Evolutionary conservation across 148 eudicot genomes (phyloP), one percentile per base, ranked within the genome.

Genomic region (Simmondsia chinensis): DNA sequence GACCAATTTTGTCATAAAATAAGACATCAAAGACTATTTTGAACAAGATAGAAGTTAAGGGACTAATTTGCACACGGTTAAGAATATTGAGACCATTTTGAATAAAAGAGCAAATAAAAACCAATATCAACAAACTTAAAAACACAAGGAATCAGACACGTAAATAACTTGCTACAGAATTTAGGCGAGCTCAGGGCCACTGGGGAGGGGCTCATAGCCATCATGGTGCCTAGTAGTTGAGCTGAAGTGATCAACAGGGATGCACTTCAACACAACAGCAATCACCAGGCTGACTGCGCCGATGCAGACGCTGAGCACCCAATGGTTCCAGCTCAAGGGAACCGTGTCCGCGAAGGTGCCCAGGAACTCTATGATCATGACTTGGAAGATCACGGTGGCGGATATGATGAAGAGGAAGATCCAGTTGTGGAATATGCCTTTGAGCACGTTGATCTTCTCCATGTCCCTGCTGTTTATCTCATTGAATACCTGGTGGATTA

Each of bases 381-480:
- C 60, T 59, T 87, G 96, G 52, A 87, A 76, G 16, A 47, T 39
- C 17, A 71, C 77, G 0, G 96, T 86, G 19, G 65, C 38, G 38
- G 57, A 28, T 37, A 79, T 67, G 37, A 87, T 52, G 6, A 55
- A 13, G 50, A 75, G 26, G 74, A 86, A 86, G 14, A 86, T 28
- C 81, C 87, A 82, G 51, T 77, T 86, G 38, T 61, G 37, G 0
- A 70, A 74, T 14, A 86, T 75, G 15, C 95, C 95, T 2, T 62
- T 46, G 5, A 82, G 17, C 0, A 82, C 58, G 40, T 86, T 78
- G 18, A 82, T 71, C 76, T 82, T 78, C 68, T 86, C 87, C 87
- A 86, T 86, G 33, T 86, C 83, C 2, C 95, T 59, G 64, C 91
- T 81, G 80, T 82, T 86, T 31, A 86, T 63, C 53, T 86, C 95